Conservation (phyloP, 139 green algal genomes). For the Chlorella ohadii region DNA sequence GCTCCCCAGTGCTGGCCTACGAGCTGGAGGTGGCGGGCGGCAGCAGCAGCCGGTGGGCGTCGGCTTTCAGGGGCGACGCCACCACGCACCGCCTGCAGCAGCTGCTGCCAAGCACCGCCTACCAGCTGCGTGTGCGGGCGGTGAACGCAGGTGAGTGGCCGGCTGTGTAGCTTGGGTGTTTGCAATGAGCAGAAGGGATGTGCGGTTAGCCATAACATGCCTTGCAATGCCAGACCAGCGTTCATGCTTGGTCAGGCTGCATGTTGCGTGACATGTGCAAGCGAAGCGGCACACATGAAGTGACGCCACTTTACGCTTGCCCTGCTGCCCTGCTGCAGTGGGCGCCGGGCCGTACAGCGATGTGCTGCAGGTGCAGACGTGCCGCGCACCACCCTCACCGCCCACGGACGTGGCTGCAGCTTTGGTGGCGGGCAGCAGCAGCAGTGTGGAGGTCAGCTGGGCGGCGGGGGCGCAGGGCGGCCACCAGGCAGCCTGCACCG, state of each 20-base stretch:
- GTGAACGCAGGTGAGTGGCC: slow-evolving; percentile 42
- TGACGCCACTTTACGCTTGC: no score
- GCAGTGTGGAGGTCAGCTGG: slow-evolving; percentile 44
- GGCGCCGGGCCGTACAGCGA: slow-evolving; percentile 50
- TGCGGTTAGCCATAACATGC: no score
- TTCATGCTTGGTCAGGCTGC: no score
- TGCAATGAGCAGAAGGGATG: no score
- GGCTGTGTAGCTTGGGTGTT: no score
- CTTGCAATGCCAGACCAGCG: no score
- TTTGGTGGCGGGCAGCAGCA: background rate
- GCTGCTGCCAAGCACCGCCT: slow-evolving; percentile 48
- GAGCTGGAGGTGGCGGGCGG: slow-evolving; percentile 38
- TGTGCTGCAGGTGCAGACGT: slow-evolving; percentile 25
- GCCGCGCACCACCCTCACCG: slow-evolving; percentile 38
- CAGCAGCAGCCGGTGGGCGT: background rate
- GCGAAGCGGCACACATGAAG: no score
- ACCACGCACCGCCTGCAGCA: slow-evolving; percentile 28
- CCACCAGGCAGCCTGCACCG: slow-evolving; percentile 34
- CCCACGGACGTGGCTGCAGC: slow-evolving; percentile 11
- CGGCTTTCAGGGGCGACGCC: slow-evolving; percentile 40
- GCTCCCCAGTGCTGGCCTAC: slow-evolving; percentile 52
- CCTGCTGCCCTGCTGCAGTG: slow-evolving; percentile 9
- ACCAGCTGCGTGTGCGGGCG: slow-evolving; percentile 57
- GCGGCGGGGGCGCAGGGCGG: background rate
- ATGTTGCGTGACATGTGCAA: no score